Percentiles rank a stretch among this genome's conserved stretches.
Conservation (phyloP, 257 asterid genomes). For the Solanum pimpinellifolium region DNA sequence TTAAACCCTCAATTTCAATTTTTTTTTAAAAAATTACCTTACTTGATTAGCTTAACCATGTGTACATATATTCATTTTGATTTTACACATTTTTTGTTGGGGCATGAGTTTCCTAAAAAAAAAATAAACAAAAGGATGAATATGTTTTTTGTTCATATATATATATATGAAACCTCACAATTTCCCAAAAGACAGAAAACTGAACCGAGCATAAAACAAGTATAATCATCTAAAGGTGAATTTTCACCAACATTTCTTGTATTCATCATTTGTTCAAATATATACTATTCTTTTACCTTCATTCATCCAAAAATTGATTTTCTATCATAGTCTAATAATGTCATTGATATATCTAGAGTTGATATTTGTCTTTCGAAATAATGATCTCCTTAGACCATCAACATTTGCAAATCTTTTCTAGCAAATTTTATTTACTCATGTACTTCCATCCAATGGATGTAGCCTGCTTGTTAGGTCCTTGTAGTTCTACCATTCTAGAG, state of each 20-base stretch:
- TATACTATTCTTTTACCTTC: neutral
- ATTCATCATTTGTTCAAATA: neutral
- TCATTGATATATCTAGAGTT: neutral
- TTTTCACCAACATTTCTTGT: neutral
- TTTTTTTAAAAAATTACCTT: too few relatives aligned
- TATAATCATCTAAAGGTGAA: neutral
- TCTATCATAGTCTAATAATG: neutral
- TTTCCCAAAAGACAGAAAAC: neutral
- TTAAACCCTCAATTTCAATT: too few relatives aligned
- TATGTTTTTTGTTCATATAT: too few relatives aligned
- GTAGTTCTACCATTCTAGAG: neutral
- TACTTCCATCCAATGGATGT: neutral
- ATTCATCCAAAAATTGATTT: neutral
- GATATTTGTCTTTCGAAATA: neutral
- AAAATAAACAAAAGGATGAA: too few relatives aligned
- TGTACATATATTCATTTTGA: too few relatives aligned
- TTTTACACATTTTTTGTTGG: too few relatives aligned
- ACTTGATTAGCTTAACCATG: too few relatives aligned
- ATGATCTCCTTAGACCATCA: neutral
- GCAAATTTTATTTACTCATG: neutral
- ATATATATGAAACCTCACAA: neutral
- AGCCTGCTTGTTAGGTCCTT: slow-evolving; percentile 21
- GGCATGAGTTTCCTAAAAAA: too few relatives aligned
- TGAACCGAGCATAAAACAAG: neutral
- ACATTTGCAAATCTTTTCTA: neutral